phyloP scores from a whole-genome alignment of 2,329 filamentous ascomycete species.

The Epichloe amarillans region DNA sequence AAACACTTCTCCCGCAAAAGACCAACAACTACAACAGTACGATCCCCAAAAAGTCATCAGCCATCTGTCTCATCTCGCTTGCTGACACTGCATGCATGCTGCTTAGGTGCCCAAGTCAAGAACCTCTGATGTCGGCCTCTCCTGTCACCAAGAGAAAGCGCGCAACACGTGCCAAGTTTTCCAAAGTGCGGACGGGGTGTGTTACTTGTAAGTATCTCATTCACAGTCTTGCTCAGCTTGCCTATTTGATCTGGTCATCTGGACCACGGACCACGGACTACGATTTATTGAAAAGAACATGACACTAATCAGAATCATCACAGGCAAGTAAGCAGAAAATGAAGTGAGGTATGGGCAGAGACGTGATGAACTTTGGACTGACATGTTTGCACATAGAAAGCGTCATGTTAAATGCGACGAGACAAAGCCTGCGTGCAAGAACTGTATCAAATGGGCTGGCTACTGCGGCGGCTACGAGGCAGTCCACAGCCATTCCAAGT shows the following conservation, averaged over 20 bases:
- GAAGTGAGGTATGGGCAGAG: neutral
- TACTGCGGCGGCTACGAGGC: slow-evolving; percentile 19
- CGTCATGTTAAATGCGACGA: slow-evolving; percentile 25
- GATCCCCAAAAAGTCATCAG: neutral
- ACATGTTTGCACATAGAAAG: slow-evolving; percentile 11
- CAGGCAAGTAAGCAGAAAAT: slow-evolving; percentile 5
- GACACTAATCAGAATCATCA: neutral
- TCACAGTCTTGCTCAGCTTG: neutral
- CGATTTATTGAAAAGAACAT: neutral
- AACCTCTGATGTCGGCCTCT: slow-evolving; percentile 8
- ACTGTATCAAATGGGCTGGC: slow-evolving; percentile 23
- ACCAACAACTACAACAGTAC: slow-evolving; percentile 1
- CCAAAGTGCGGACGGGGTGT: slow-evolving; percentile 20
- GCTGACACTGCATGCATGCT: neutral
- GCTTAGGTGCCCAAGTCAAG: slow-evolving; percentile 1
- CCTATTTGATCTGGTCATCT: neutral
- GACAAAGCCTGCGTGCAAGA: slow-evolving; percentile 19
- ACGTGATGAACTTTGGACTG: neutral
- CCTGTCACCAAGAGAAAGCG: slow-evolving; percentile 7
- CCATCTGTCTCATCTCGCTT: neutral
- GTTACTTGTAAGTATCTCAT: slow-evolving; percentile 17
- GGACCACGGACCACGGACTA: neutral
- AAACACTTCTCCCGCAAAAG: neutral
- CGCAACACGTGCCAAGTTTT: slow-evolving; percentile 15
- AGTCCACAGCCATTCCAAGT: neutral